Evolutionary conservation across 2,329 filamentous ascomycete species (phyloP), one percentile per base, ranked within the genome.

Genomic region (Monosporascus sp.): DNA sequence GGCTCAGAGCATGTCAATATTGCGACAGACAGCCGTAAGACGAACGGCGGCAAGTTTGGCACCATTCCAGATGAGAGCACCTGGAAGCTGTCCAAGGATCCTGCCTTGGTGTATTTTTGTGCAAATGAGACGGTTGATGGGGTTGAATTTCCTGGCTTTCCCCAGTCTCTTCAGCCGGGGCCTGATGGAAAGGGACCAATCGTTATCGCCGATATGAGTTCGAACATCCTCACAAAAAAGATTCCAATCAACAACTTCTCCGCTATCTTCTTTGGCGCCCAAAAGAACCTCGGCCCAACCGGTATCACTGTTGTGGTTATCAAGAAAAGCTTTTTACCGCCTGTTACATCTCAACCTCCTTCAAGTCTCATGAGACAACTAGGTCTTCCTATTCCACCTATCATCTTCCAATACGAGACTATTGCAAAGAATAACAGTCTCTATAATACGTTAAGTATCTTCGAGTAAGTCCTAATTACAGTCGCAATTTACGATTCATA

Each of bases 371-470:
- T 97, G 65, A 82, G 91, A 55, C 78, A 86, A 55, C 81, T 97
- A 9, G 84, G 83, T 20, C 76, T 96, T n/a, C 84, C 89, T 1
- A 82, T 94, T 43, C 85, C 87, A 0, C 91, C 93, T 3, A 82
- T 90, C 19, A 82, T 97, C 44, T 76, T 97, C 48, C 83, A 90
- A 59, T 97, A 93, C 67, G 86, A 91, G 57, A 91, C 83, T 0
- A 88, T 94, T 61, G 87, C 89, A 40, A 95, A 95, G 78, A 95
- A 95, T 75, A 94, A 96, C 76, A 94, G 88, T 62, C 80, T 97
- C 31, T 97, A 97, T 77, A 97, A 97, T 73, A 97, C 93, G 0
- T 76, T 97, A 9, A 92, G 91, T 65, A 96, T 97, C 65, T 96
- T 97, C 65, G 92, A 83, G 82, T 84, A 70, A 66, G 80, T n/a